Conservation (phyloP, 192 early-diverging fungal species). For the Oehlia diaphana region DNA sequence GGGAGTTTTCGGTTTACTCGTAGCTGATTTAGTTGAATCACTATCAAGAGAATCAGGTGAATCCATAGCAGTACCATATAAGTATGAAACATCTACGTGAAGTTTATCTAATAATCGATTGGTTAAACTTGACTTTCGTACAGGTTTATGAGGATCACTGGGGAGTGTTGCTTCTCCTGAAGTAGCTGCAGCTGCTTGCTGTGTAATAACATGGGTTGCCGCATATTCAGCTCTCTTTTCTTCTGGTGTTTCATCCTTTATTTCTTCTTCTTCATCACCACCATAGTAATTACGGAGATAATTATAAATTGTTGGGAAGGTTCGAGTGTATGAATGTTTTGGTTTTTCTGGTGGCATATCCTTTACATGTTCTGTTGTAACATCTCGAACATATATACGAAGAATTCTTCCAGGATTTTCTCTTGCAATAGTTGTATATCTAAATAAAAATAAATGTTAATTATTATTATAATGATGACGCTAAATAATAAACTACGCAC, state of each 20-base stretch:
- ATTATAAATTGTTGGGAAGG: background rate
- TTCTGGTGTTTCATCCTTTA: background rate
- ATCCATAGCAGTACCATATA: background rate
- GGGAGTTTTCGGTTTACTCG: background rate
- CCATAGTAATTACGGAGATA: conserved; percentile 5
- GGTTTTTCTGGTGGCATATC: conserved; percentile 15
- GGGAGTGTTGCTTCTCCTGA: background rate
- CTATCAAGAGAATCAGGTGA: background rate
- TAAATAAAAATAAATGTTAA: conserved; percentile 2
- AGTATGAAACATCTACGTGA: conserved; percentile 3
- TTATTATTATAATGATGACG: background rate
- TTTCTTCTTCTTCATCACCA: conserved; percentile 7
- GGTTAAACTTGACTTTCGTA: background rate
- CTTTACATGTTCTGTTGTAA: conserved; percentile 41
- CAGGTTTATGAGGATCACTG: background rate
- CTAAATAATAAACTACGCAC: conserved; percentile 41
- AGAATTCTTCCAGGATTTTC: conserved; percentile 69
- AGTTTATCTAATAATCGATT: conserved; percentile 15
- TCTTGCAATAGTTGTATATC: conserved; percentile 64
- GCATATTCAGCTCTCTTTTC: conserved; percentile 12
- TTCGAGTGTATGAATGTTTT: conserved; percentile 10
- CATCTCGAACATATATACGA: conserved; percentile 85
- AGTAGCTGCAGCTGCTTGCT: background rate
- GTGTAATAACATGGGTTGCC: conserved; percentile 17
- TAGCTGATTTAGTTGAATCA: background rate